Conservation (phyloP, 78 protist genomes). For the Dictyostelium capitatum region DNA sequence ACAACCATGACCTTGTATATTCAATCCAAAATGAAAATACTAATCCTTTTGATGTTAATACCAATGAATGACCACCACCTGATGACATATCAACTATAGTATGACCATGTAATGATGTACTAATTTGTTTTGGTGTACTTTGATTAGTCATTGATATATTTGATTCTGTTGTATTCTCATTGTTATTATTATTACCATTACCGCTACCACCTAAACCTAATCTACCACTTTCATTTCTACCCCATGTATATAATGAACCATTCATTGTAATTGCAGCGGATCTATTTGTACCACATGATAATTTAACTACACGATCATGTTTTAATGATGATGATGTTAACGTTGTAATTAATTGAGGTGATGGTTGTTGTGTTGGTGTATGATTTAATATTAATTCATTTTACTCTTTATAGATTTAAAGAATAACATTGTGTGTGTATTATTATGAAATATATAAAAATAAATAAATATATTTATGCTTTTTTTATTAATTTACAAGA, state of each 20-base stretch:
- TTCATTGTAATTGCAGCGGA: neutral
- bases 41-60: slow-evolving; percentile 32
- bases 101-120: slow-evolving; percentile 6
- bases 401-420: slow-evolving; percentile 7
- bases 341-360: too few relatives aligned
- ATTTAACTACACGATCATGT: neutral
- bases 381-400: neutral
- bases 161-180: too few relatives aligned
- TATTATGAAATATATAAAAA: neutral
- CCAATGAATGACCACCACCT: slow-evolving; percentile 68
- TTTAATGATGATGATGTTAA: too few relatives aligned
- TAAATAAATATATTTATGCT: too few relatives aligned
- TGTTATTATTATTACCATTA: too few relatives aligned
- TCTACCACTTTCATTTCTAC: slow-evolving; percentile 56
- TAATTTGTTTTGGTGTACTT: slow-evolving; percentile 13
- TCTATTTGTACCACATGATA: slow-evolving; percentile 4
- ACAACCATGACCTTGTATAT: slow-evolving; percentile 50
- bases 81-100: neutral
- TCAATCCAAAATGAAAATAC: slow-evolving; percentile 65
- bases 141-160: too few relatives aligned
- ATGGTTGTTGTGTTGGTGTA: neutral
- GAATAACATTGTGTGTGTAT: neutral
- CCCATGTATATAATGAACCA: slow-evolving; percentile 49
- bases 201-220: slow-evolving; percentile 33
- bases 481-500: too few relatives aligned